Base-by-base conservation (phyloP, 2,329 filamentous ascomycete genomes). In the Arthrobotrys iridis region DNA sequence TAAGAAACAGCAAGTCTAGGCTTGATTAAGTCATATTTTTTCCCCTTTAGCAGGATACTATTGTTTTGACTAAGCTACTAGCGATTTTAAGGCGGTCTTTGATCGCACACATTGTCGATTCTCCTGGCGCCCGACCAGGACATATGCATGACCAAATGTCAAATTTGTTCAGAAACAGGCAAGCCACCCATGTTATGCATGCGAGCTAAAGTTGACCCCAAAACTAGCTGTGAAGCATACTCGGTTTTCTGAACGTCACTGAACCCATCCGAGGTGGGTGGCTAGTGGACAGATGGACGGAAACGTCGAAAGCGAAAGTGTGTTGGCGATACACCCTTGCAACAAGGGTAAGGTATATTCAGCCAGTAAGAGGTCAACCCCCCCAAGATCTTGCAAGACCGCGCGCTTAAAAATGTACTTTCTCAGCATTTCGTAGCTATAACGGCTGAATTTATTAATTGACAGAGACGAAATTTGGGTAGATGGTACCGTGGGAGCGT, bases 171-270 rank as follows among this genome's bases (percentile, higher is more conserved):
- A n/a, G n/a, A 52, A 52, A 33, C 15, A 33, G 30, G 28, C 46
- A 52, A 33, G 20, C 28, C 28, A 41, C 33, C 55, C 52, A 68
- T 60, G 43, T 33, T 45, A 41, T 52, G 52, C 64, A 68, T 63
- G 66, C 58, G 40, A 62, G 57, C 26, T 71, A 63, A 71, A 71
- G 63, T 71, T 62, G 37, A 48, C 26, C 13, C 55, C 8, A 6
- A 3, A 52, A 33, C 22, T 13, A 20, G n/a, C n/a, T n/a, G n/a
- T n/a, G n/a, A n/a, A n/a, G 40, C 40, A 43, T 22, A 43, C 18
- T 43, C 8, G 15, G 18, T n/a, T n/a, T 40, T 7, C 37, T 40
- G 2, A n/a, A 40, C n/a, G n/a, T n/a, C n/a, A n/a, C n/a, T n/a
- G n/a, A n/a, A n/a, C n/a, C n/a, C n/a, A n/a, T n/a, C n/a, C n/a